Evolutionary conservation across 371 early-diverging fungal genomes (phyloP).

Genomic region (Batrachochytrium dendrobatidis): DNA sequence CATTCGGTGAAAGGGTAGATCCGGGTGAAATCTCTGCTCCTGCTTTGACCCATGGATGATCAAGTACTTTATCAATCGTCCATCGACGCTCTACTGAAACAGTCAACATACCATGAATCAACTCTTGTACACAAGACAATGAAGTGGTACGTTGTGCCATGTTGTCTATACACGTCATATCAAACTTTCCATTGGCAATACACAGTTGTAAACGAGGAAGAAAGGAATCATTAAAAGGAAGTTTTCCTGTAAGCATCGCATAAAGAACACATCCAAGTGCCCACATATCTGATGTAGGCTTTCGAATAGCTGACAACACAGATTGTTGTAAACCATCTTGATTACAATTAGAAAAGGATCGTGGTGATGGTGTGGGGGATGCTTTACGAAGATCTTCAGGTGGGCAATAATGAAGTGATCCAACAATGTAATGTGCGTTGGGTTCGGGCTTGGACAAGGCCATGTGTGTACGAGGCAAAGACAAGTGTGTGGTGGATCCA

Average conservation of each 20-base stretch:
- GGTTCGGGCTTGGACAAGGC: neutral
- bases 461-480: too few species aligned
- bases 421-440: conserved; percentile 34
- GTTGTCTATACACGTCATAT: conserved; percentile 20
- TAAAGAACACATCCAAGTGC: conserved; percentile 72
- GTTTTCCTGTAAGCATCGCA: conserved; percentile 57
- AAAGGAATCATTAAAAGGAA: conserved; percentile 75
- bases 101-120: conserved; percentile 61
- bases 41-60: conserved; percentile 54
- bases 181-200: conserved; percentile 44
- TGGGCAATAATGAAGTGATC: conserved; percentile 70
- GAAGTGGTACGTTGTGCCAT: neutral
- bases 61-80: conserved; percentile 51
- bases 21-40: conserved; percentile 34
- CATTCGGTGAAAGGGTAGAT: too few species aligned
- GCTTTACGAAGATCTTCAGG: conserved; percentile 58
- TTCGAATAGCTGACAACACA: conserved; percentile 30
- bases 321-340: neutral
- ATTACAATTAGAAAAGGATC: neutral
- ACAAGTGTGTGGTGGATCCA: too few species aligned
- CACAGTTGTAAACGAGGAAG: conserved; percentile 60
- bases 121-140: conserved; percentile 8
- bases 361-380: neutral
- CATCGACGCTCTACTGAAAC: conserved; percentile 50
- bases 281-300: conserved; percentile 71